Percentiles rank a stretch among this genome's conserved stretches.
phyloP scores from a whole-genome alignment of 352 stramenopile genomes.

The Globisporangium cystogenes region DNA sequence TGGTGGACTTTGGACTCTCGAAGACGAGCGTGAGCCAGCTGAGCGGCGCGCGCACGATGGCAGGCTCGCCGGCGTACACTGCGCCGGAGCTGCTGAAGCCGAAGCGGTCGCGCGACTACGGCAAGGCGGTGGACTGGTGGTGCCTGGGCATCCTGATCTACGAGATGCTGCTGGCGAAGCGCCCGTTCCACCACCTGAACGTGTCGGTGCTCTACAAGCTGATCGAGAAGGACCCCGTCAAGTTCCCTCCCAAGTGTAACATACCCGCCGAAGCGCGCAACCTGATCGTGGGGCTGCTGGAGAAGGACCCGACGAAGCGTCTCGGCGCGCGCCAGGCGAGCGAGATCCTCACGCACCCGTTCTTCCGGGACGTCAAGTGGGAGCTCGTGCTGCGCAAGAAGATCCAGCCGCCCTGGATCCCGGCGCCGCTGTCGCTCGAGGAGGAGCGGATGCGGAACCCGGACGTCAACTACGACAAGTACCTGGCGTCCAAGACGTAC shows the following conservation, averaged over 20 bases:
- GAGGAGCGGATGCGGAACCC: constrained; percentile 72
- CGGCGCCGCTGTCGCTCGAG: constrained; percentile 58
- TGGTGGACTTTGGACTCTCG: constrained; percentile 93
- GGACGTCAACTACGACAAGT: constrained; percentile 86
- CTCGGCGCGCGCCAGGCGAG: constrained; percentile 78
- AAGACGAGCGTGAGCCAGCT: constrained; percentile 90
- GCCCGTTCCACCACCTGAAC: constrained; percentile 90
- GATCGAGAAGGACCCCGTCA: constrained; percentile 86
- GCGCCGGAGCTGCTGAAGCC: constrained; percentile 78
- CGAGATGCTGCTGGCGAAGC: constrained; percentile 89
- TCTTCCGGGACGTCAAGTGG: constrained; percentile 78
- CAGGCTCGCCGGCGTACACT: constrained; percentile 76
- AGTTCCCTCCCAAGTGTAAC: constrained; percentile 75
- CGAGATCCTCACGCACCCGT: constrained; percentile 79
- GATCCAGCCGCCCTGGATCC: constrained; percentile 68
- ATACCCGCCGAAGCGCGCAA: constrained; percentile 64
- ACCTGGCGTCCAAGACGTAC: constrained; percentile 72
- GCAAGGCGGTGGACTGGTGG: constrained; percentile 87
- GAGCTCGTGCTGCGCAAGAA: constrained; percentile 82
- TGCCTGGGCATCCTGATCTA: constrained; percentile 88
- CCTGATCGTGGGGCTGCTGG: constrained; percentile 69
- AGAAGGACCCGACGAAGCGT: constrained; percentile 81
- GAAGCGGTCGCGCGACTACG: constrained; percentile 81
- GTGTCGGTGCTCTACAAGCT: constrained; percentile 89
- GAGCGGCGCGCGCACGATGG: constrained; percentile 80